phyloP scores from a whole-genome alignment of 2,329 filamentous ascomycete species.

The Sclerotinia spermophila region DNA sequence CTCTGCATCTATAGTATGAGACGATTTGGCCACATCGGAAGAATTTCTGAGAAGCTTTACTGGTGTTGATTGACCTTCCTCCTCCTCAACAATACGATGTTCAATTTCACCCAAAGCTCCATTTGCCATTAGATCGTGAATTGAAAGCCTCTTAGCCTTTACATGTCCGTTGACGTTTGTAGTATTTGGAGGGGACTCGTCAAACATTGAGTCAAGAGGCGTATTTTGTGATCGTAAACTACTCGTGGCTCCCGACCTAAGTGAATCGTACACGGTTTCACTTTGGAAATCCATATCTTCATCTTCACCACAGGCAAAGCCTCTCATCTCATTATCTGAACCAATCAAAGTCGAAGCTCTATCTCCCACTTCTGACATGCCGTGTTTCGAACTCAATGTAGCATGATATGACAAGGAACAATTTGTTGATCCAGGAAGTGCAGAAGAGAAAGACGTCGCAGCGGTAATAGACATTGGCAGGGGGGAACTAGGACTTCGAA shows the following conservation, averaged over 20 bases:
- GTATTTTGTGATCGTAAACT: constrained; percentile 65
- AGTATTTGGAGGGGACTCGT: constrained; percentile 64
- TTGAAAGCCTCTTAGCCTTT: constrained; percentile 34
- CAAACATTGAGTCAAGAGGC: constrained; percentile 75
- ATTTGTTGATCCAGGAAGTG: constrained; percentile 43
- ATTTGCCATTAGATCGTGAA: constrained; percentile 34
- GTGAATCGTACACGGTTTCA: constrained; percentile 72
- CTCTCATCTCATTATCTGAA: constrained; percentile 65
- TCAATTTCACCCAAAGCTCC: constrained; percentile 52
- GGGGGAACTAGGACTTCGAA: constrained; percentile 32
- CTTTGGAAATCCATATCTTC: constrained; percentile 77
- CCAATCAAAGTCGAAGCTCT: constrained; percentile 61
- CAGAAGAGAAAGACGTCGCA: constrained; percentile 42
- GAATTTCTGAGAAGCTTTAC: constrained; percentile 27
- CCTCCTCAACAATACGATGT: constrained; percentile 59
- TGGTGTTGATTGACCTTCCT: constrained; percentile 54
- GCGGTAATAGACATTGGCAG: constrained; percentile 32
- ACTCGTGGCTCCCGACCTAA: constrained; percentile 66
- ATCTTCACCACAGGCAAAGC: constrained; percentile 65
- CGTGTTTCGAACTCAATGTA: constrained; percentile 25
- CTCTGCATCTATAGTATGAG: constrained; percentile 23
- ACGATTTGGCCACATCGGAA: constrained; percentile 23
- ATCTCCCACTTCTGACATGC: constrained; percentile 36
- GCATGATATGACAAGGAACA: constrained; percentile 26
- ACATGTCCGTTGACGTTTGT: constrained; percentile 47